Evolutionary conservation across 176 grass and related monocot species (phyloP), one percentile per base, ranked within the genome.

Genomic region (Lolium rigidum): DNA sequence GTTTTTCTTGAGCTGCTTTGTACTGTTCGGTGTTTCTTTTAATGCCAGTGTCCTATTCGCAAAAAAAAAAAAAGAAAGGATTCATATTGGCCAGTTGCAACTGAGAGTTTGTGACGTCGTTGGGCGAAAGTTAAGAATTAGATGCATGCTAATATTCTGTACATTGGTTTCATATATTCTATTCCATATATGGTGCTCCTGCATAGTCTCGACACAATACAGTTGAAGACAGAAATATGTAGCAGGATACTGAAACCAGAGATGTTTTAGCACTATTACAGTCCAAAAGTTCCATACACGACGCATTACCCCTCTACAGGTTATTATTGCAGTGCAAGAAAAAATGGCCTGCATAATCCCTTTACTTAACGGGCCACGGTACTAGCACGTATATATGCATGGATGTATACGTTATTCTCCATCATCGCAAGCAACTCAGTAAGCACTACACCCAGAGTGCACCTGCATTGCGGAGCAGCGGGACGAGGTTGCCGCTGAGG

Each of bases 401-500:
- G 20, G 10, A 25, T 43, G 35, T n/a, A 31, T 55, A 37, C 4
- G 10, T 79, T 79, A 72, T 12, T 54, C 16, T 49, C 43, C 13
- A 74, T 74, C 43, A 41, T 70, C n/a, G 4, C 54, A 0, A 21
- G 18, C 22, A 66, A 38, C 54, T 57, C 54, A 20, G 54, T 6
- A 18, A 18, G 7, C 7, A 3, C 61, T 78, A 83, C 48, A 90
- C 89, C 89, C 89, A 90, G 24, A 90, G 84, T 0, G 84, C 89
- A 6, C 89, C 89, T 28, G 84, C 89, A 52, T 54, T 76, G 48
- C 74, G 84, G n/a, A 90, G 89, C 35, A 83, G 46, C 46, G 84
- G 80, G 57, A 87, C 80, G 7, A 90, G 89, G 56, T 79, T 90
- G 55, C 84, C 80, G 65, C 84, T 6, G 48, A 90, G 84, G 66